Conservation (phyloP, 768 basidiomycete genomes). For the Leucogyrophana mollusca region DNA sequence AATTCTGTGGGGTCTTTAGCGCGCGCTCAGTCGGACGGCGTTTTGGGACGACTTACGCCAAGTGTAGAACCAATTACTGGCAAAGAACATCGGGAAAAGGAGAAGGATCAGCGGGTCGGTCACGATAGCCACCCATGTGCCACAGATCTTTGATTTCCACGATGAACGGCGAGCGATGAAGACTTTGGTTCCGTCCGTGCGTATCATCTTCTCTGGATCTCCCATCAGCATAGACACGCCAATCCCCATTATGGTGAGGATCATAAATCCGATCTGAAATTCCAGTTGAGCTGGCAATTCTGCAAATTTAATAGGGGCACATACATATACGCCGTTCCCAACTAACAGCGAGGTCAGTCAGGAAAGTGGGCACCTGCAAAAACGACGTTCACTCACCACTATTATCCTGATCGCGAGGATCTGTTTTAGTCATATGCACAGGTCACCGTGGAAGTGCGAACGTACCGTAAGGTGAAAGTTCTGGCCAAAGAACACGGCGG, state of each 20-base stretch:
- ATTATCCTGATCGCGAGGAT: slow-evolving; percentile 16
- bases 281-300: no score
- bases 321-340: slow-evolving; percentile 65
- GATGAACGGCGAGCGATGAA: slow-evolving; percentile 59
- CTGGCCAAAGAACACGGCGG: no score
- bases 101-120: slow-evolving; percentile 68
- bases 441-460: no score
- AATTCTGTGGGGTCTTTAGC: slow-evolving; percentile 47
- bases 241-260: slow-evolving; percentile 64
- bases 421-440: neutral
- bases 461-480: slow-evolving; percentile 56
- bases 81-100: slow-evolving; percentile 78
- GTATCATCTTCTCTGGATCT: slow-evolving; percentile 64
- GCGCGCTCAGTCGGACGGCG: neutral
- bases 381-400: slow-evolving; percentile 24
- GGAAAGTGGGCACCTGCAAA: no score
- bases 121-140: slow-evolving; percentile 58
- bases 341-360: no score
- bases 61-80: slow-evolving; percentile 77
- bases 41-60: slow-evolving; percentile 57
- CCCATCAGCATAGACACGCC: slow-evolving; percentile 64
- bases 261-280: slow-evolving; percentile 66
- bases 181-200: slow-evolving; percentile 67
- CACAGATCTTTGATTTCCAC: slow-evolving; percentile 67
- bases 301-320: slow-evolving; percentile 17